Conservation (phyloP, 805 yeast genomes). For the Schizosaccharomyces osmophilus region DNA sequence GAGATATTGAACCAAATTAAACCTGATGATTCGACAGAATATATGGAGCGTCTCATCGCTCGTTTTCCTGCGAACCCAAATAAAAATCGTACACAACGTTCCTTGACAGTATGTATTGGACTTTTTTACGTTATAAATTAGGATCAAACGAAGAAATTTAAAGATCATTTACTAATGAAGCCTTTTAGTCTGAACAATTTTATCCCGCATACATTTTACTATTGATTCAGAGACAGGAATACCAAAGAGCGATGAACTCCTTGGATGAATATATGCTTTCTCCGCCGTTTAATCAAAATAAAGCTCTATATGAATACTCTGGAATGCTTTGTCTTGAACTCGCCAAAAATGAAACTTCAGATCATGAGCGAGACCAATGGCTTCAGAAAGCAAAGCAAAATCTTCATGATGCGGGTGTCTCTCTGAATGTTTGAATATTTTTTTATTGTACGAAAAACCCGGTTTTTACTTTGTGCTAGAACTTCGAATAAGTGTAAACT, state of each 20-base stretch:
- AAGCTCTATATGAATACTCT: not conserved
- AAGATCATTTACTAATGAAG: not conserved
- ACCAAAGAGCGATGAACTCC: not conserved
- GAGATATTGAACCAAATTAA: not conserved
- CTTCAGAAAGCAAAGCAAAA: not conserved
- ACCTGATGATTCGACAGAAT: not conserved
- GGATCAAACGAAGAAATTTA: not conserved
- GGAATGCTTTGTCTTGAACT: not conserved
- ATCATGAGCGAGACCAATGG: not conserved
- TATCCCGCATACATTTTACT: not conserved
- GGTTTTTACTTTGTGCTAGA: too few species aligned
- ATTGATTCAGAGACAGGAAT: not conserved
- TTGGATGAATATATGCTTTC: not conserved
- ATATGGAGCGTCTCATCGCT: not conserved
- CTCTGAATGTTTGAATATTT: not conserved
- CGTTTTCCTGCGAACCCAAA: not conserved
- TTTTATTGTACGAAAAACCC: too few species aligned
- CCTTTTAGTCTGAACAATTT: not conserved
- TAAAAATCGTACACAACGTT: not conserved
- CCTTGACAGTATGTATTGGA: not conserved
- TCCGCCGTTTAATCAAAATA: not conserved
- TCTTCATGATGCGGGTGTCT: not conserved
- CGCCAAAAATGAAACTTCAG: not conserved
- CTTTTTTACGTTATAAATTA: too few species aligned
- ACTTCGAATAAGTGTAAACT: too few species aligned